Base-by-base conservation (phyloP, 2,329 filamentous ascomycete species). In the Alternaria sp. region DNA sequence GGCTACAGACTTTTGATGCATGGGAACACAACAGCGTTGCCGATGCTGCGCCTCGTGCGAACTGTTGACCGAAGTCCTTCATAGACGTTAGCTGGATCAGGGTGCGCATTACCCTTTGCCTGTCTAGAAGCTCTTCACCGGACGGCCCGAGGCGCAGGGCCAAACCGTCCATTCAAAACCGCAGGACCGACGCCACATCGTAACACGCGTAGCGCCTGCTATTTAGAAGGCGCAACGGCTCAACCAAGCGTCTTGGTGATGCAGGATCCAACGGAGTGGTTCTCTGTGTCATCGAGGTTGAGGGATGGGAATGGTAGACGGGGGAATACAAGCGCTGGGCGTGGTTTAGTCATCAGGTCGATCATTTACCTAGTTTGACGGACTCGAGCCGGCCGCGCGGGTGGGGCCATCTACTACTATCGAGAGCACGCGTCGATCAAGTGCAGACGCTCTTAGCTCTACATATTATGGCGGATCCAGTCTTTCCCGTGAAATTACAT, bases 11-110 rank as follows among this genome's bases (percentile, higher is more conserved):
- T 41, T n/a, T 33, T 48, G 31, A 14, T 48, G 44, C 31, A 34
- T 24, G 31, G 21, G 31, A 36, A 34, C 44, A 48, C 31, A 34
- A 21, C 29, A 33, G 44, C 17, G 17, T 24, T 24, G 29, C 44
- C 44, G 8, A 48, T 24, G 21, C 44, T 48, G 31, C 29, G 31
- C 44, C 44, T 48, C 31, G 29, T 48, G 44, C 44, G 44, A 48
- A 17, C 21, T 26, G 29, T 23, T 13, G 44, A 26, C 44, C 31
- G 31, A 26, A 9, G n/a, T 48, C 21, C 33, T 36, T 23, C 21
- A 34, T 24, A 9, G 13, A 23, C 24, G 13, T 11, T 26, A 17
- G 44, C 29, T 31, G 6, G 29, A 46, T n/a, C 29, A 34, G 17
- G 23, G 44, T 36, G 23, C 31, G 21, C 40, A n/a, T 14, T 21